phyloP scores from a whole-genome alignment of 345 rosid species.

The Eutrema yunnanense region DNA sequence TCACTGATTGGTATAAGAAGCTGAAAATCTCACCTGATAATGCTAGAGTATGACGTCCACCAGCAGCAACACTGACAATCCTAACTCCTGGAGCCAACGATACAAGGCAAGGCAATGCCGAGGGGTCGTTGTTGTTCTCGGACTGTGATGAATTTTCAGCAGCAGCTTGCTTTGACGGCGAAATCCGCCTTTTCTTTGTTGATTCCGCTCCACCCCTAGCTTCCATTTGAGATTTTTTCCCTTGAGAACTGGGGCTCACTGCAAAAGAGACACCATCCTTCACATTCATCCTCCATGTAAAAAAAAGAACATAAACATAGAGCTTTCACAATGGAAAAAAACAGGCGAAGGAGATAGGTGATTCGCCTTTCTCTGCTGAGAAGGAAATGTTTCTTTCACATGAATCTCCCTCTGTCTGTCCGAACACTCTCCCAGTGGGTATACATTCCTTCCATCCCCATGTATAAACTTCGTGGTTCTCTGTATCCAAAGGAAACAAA shows the following conservation, averaged over 20 bases:
- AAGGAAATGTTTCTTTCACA: constrained; percentile 51
- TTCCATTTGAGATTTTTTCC: constrained; percentile 41
- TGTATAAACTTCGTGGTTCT: constrained; percentile 68
- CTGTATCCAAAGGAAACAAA: constrained; percentile 36
- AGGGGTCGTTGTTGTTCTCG: constrained; percentile 64
- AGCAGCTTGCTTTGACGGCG: constrained; percentile 60
- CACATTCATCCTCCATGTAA: not conserved
- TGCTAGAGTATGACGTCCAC: constrained; percentile 94
- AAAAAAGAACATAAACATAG: not conserved
- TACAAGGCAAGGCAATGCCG: constrained; percentile 90
- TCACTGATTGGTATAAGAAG: constrained; percentile 1
- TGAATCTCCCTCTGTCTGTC: constrained; percentile 47
- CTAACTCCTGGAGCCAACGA: constrained; percentile 83
- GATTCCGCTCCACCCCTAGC: constrained; percentile 53
- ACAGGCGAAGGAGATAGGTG: constrained; percentile 1
- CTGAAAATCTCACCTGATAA: constrained; percentile 59
- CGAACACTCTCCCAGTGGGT: constrained; percentile 79
- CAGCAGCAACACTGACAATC: constrained; percentile 78
- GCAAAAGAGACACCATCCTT: constrained; percentile 23
- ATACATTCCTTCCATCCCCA: constrained; percentile 99
- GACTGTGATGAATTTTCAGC: constrained; percentile 70
- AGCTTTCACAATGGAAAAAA: not conserved
- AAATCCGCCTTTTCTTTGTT: constrained; percentile 63
- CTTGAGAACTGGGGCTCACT: constrained; percentile 63
- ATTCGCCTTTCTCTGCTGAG: constrained; percentile 65